phyloP scores from a whole-genome alignment of 345 rosid species.

The Salix brachista region DNA sequence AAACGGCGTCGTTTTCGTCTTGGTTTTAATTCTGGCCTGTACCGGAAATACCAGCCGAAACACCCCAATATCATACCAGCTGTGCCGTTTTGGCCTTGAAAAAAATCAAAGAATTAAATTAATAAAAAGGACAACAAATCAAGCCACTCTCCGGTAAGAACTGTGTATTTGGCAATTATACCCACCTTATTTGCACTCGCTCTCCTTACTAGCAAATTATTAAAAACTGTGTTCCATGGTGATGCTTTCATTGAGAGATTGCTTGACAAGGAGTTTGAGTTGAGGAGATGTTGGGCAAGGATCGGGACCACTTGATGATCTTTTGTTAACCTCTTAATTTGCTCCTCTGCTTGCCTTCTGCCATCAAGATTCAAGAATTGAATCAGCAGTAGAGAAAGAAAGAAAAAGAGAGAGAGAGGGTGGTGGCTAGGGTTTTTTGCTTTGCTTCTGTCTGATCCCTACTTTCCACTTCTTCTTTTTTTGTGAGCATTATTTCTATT shows the following conservation, averaged over 20 bases:
- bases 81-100: too few relatives aligned
- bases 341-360: constrained; percentile 95
- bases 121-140: constrained; percentile 81
- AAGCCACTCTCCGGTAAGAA: constrained; percentile 96
- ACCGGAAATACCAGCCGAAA: too few relatives aligned
- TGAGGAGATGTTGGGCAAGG: constrained; percentile 82
- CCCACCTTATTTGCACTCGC: constrained; percentile 98
- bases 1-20: too few relatives aligned
- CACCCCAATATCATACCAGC: too few relatives aligned
- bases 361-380: constrained; percentile 31
- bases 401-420: too few relatives aligned
- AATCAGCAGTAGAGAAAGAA: too few relatives aligned
- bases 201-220: constrained; percentile 57
- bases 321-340: constrained; percentile 85
- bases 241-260: constrained; percentile 90
- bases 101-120: too few relatives aligned
- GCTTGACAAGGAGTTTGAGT: constrained; percentile 73
- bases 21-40: too few relatives aligned
- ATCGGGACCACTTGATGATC: constrained; percentile 99
- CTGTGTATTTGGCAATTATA: constrained; percentile 81
- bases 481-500: too few relatives aligned
- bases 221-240: constrained; percentile 80
- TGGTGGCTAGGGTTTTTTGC: too few relatives aligned
- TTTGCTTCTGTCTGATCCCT: too few relatives aligned
- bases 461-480: too few relatives aligned